These are phyloP conservation scores for Salix exigua DNA, from an alignment of 345 rosid genomes.

Conservation along the genomic window DNA sequence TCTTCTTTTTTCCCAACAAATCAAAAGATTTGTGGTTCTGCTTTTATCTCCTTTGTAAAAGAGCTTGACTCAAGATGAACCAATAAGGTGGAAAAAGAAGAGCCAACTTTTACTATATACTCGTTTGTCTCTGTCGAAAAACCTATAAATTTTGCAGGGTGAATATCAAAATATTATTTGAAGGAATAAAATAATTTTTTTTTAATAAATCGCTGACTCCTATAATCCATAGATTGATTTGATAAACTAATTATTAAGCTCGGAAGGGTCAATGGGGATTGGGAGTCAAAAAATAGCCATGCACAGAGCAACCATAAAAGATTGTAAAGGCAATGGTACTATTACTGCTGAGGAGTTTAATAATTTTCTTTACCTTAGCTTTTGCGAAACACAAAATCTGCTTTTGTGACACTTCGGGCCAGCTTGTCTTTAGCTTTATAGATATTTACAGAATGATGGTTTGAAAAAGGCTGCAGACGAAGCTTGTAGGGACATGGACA, in stretches of 20 bases:
- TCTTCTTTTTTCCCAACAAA: constrained; percentile 37
- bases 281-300: constrained; percentile 4
- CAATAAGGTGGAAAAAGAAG: neutral
- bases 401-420: constrained; percentile 14
- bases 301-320: constrained; percentile 9
- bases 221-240: no score
- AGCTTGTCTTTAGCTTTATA: constrained; percentile 17
- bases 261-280: neutral
- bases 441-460: no score
- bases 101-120: neutral
- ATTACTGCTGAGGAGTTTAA: neutral
- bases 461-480: no score
- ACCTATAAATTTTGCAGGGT: no score
- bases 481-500: no score
- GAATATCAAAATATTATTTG: no score
- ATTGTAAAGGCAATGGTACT: neutral
- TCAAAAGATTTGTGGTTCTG: constrained; percentile 11
- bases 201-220: no score
- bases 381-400: constrained; percentile 13
- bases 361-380: constrained; percentile 28
- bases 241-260: no score
- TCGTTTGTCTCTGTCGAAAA: neutral
- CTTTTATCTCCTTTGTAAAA: constrained; percentile 13
- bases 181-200: no score
- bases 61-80: constrained; percentile 8